Conservation (phyloP, 1,284 basidiomycete species). For the Schizophyllum amplum region DNA sequence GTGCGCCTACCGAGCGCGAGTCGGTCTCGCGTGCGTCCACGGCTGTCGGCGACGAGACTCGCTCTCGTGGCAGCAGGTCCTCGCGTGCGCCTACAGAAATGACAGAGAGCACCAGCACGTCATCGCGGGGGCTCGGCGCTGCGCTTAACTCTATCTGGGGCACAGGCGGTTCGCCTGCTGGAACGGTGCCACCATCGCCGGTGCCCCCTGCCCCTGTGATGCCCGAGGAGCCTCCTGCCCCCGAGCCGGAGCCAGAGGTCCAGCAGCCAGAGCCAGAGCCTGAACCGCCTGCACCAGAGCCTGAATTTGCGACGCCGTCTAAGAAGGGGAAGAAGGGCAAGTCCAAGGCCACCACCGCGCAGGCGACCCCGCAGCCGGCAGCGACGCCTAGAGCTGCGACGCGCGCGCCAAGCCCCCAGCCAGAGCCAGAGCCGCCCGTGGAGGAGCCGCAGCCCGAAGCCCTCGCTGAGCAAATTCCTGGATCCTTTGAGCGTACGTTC, state of each 20-base stretch:
- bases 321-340: background rate
- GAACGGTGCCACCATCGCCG: background rate
- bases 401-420: background rate
- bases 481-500: background rate
- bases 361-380: background rate
- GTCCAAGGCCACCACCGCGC: background rate
- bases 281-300: background rate
- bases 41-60: background rate
- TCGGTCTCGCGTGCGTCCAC: background rate
- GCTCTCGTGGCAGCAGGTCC: background rate
- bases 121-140: slow-evolving; percentile 7
- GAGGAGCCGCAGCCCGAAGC: no score
- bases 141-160: slow-evolving; percentile 13
- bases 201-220: slow-evolving; percentile 3
- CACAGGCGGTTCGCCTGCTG: background rate
- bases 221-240: slow-evolving; percentile 2
- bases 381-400: background rate
- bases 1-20: background rate
- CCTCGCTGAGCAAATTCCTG: background rate
- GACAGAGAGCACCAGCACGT: slow-evolving; percentile 1
- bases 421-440: background rate
- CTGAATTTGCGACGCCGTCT: background rate
- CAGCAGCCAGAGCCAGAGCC: background rate
- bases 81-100: background rate
- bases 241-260: slow-evolving; percentile 4